Evolutionary conservation across 2,329 filamentous ascomycete genomes (phyloP).

Genomic region (Trichoderma atrobrunneum): DNA sequence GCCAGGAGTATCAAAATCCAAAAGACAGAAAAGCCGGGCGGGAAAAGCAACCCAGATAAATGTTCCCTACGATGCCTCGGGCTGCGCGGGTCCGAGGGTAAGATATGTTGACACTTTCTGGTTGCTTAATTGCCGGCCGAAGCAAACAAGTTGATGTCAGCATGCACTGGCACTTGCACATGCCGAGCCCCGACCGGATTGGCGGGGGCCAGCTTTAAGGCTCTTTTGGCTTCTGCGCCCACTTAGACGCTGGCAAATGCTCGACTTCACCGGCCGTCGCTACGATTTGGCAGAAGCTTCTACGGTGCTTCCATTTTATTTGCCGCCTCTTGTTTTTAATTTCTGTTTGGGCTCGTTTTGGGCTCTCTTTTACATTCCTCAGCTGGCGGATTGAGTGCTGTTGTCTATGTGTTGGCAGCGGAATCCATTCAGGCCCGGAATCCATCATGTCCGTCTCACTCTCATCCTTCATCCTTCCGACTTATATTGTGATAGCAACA

Average conservation of each 20-base stretch:
- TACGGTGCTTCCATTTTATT: background rate
- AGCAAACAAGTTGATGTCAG: background rate
- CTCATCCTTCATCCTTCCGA: background rate
- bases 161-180: background rate
- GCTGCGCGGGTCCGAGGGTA: background rate
- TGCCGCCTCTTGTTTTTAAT: background rate
- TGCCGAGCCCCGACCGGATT: background rate
- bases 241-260: background rate
- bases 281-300: background rate
- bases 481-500: too few species aligned
- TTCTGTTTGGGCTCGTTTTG: background rate
- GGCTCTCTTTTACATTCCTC: background rate
- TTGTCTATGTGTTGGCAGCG: background rate
- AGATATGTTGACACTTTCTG: background rate
- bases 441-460: background rate
- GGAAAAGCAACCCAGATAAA: background rate
- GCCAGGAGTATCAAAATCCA: too few species aligned
- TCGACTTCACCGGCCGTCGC: background rate
- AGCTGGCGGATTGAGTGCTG: background rate
- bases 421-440: background rate
- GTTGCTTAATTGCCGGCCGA: background rate
- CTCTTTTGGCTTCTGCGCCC: background rate
- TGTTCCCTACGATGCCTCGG: background rate
- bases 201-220: background rate
- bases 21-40: background rate